Conservation (phyloP, 345 rosid genomes). For the Citrus medica region DNA sequence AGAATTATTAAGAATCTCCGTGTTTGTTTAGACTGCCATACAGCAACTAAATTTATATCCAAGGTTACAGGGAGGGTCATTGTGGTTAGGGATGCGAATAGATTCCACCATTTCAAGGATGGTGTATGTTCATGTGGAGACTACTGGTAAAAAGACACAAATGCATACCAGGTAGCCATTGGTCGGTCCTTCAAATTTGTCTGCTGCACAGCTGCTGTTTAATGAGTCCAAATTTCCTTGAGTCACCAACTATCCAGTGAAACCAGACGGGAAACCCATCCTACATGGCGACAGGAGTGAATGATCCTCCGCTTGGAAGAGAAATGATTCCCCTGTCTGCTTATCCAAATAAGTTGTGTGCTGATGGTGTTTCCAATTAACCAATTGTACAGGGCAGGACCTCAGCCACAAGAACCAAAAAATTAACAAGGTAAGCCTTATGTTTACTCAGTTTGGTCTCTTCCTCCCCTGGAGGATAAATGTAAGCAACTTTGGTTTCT, state of each 20-base stretch:
- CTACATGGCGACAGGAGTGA: background rate
- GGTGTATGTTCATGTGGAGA: constrained; percentile 84
- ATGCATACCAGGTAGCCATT: background rate
- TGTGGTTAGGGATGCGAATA: constrained; percentile 74
- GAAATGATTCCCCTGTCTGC: background rate
- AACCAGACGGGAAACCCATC: background rate
- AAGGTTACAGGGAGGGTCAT: constrained; percentile 65
- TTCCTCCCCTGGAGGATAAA: background rate
- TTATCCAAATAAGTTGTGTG: background rate
- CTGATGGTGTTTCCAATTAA: background rate
- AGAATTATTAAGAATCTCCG: constrained; percentile 75
- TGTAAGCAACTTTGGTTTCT: background rate
- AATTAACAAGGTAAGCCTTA: background rate
- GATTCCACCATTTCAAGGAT: constrained; percentile 78
- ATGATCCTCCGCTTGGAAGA: background rate
- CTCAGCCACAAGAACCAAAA: background rate
- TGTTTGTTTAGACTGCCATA: constrained; percentile 78
- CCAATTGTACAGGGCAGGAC: background rate
- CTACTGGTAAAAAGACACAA: constrained; percentile 48
- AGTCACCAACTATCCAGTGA: background rate
- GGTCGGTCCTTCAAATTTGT: background rate
- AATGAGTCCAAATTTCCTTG: background rate
- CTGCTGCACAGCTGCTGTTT: background rate
- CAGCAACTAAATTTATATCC: constrained; percentile 69
- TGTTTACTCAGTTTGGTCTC: background rate